Percentiles rank a stretch among this genome's conserved stretches.
These are phyloP conservation scores for Teratosphaeria gauchensis DNA, from an alignment of 2,329 filamentous ascomycete species.

Conservation along the genomic window DNA sequence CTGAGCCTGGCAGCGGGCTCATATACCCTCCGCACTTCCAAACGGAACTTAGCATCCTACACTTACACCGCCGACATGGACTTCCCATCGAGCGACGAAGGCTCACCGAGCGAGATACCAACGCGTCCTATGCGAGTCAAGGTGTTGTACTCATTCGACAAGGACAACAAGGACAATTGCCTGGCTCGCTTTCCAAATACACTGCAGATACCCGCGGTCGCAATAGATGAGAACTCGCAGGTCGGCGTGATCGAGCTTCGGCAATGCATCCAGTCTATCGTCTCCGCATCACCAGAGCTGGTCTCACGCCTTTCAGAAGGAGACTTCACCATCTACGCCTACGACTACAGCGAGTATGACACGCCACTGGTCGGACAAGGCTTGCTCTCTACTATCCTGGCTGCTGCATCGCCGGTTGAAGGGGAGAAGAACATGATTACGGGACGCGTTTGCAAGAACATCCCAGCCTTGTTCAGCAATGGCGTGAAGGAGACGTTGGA, in stretches of 20 bases:
- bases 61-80: slow-evolving; percentile 10
- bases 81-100: neutral
- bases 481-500: slow-evolving; percentile 82
- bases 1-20: slow-evolving; percentile 5
- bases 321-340: slow-evolving; percentile 95
- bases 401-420: slow-evolving; percentile 49
- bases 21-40: slow-evolving; percentile 3
- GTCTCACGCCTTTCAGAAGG: slow-evolving; percentile 55
- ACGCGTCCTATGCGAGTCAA: slow-evolving; percentile 58
- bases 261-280: slow-evolving; percentile 76
- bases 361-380: slow-evolving; percentile 90
- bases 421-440: slow-evolving; percentile 68
- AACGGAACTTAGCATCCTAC: slow-evolving; percentile 7
- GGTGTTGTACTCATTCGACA: slow-evolving; percentile 92
- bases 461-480: slow-evolving; percentile 73
- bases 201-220: slow-evolving; percentile 68
- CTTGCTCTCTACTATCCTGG: slow-evolving; percentile 77
- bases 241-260: slow-evolving; percentile 84
- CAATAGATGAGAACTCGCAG: slow-evolving; percentile 66
- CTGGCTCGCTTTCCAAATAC: slow-evolving; percentile 75
- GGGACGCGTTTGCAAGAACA: slow-evolving; percentile 79
- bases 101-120: slow-evolving; percentile 19
- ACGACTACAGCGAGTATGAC: slow-evolving; percentile 92
- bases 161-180: slow-evolving; percentile 78
- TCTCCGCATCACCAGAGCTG: slow-evolving; percentile 73